These are phyloP conservation scores for Fraxinus dipetala DNA, from an alignment of 305 asterid genomes.

Conservation along the genomic window DNA sequence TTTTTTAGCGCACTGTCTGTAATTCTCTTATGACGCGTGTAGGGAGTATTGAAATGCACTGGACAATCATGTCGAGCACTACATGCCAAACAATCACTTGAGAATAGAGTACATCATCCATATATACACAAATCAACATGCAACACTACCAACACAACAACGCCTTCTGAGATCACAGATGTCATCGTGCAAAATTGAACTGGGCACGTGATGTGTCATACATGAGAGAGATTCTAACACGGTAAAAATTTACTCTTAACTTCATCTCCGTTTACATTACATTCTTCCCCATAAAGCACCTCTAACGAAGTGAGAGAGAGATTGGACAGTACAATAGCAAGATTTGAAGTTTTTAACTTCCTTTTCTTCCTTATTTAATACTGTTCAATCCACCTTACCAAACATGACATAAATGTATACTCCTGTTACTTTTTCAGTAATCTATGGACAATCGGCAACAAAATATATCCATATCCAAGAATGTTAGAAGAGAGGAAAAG, in stretches of 20 bases:
- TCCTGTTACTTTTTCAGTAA: slow-evolving; percentile 25
- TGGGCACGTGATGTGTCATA: slow-evolving; percentile 12
- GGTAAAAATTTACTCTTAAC: slow-evolving; percentile 30
- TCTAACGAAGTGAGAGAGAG: background rate
- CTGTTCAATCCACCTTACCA: background rate
- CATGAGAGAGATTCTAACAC: slow-evolving; percentile 11
- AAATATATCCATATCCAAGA: slow-evolving; percentile 30
- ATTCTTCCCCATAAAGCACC: slow-evolving; percentile 24
- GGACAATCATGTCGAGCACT: background rate
- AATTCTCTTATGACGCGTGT: background rate
- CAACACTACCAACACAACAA: background rate
- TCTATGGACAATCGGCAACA: slow-evolving; percentile 28
- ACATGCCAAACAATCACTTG: background rate
- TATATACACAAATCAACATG: background rate
- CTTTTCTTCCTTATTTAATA: background rate
- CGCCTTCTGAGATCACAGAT: background rate
- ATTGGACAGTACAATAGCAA: background rate
- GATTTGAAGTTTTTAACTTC: background rate
- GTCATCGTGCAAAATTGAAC: slow-evolving; percentile 26
- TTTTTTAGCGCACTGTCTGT: background rate
- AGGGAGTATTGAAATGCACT: background rate
- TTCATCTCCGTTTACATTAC: slow-evolving; percentile 39
- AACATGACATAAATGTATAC: slow-evolving; percentile 23
- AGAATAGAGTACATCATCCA: background rate
- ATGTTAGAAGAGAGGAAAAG: slow-evolving; percentile 21